A percentile compares a stretch with the other conserved stretches of the same genome.
These are phyloP conservation scores for Pythium oligandrum DNA, from an alignment of 352 stramenopile species.

Conservation along the genomic window DNA sequence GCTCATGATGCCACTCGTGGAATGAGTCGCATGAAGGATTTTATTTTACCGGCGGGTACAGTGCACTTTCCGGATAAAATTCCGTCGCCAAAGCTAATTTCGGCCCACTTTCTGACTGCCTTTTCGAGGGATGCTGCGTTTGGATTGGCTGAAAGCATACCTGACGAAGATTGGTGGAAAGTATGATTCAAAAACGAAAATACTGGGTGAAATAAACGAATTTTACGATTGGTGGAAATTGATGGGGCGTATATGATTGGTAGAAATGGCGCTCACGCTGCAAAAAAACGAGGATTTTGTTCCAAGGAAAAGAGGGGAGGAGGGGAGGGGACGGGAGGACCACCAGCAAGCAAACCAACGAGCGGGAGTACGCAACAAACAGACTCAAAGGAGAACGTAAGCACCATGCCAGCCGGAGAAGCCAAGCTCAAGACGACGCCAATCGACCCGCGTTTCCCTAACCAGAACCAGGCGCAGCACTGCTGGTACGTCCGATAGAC, in stretches of 20 bases:
- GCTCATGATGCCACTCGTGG: constrained; percentile 29
- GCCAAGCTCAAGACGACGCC: constrained; percentile 71
- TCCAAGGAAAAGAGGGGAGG: neutral
- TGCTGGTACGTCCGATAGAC: constrained; percentile 45
- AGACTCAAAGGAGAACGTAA: neutral
- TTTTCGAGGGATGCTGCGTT: too few relatives aligned
- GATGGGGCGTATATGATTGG: neutral
- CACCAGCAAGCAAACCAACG: neutral
- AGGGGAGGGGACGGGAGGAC: neutral
- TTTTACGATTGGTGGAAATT: neutral
- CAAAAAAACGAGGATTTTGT: constrained; percentile 1
- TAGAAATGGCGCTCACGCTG: neutral
- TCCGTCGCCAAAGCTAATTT: too few relatives aligned
- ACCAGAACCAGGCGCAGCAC: constrained; percentile 85
- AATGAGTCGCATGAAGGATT: too few relatives aligned
- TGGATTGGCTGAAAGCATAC: neutral
- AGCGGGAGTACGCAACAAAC: neutral
- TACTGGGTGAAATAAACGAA: neutral
- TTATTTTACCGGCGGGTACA: too few relatives aligned
- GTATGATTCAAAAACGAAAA: neutral
- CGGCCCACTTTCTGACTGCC: too few relatives aligned
- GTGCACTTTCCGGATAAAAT: too few relatives aligned
- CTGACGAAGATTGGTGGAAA: neutral
- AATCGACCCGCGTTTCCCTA: constrained; percentile 83
- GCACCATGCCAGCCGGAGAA: constrained; percentile 46